Evolutionary conservation across 805 yeast species (phyloP).

Genomic region (Danielozyma ontarioensis): DNA sequence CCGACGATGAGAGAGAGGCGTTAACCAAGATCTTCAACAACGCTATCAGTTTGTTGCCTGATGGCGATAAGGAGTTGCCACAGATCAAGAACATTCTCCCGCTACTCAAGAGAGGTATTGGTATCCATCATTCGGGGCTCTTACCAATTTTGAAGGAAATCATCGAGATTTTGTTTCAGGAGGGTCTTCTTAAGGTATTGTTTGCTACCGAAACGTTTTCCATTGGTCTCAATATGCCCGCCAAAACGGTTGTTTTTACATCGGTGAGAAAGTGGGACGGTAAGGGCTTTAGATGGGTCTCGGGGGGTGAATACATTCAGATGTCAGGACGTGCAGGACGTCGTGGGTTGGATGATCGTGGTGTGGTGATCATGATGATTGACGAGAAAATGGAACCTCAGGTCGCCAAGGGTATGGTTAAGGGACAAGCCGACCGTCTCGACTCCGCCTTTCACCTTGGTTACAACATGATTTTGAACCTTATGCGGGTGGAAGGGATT

Average conservation of each 20-base stretch:
- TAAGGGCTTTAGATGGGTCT: constrained; percentile 94
- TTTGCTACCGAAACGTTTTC: constrained; percentile 99
- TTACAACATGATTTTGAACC: constrained; percentile 92
- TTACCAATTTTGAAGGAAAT: constrained; percentile 91
- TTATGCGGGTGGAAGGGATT: constrained; percentile 96
- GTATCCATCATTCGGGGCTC: constrained; percentile 96
- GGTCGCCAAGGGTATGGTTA: constrained; percentile 98
- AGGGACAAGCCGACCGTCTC: constrained; percentile 95
- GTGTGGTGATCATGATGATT: constrained; percentile 98
- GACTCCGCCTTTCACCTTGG: constrained; percentile 98
- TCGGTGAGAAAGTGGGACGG: constrained; percentile 99
- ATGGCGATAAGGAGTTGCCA: constrained; percentile 85
- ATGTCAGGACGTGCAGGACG: constrained; percentile 99
- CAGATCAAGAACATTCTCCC: constrained; percentile 92
- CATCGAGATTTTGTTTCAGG: constrained; percentile 93
- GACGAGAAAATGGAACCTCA: constrained; percentile 99
- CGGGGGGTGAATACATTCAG: constrained; percentile 99
- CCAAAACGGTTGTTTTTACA: constrained; percentile 96
- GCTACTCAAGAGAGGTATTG: constrained; percentile 88
- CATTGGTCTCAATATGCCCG: constrained; percentile 98
- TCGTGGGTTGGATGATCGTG: constrained; percentile 98
- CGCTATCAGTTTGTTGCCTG: constrained; percentile 85
- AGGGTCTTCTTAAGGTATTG: constrained; percentile 87
- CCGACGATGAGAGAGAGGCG: constrained; percentile 90
- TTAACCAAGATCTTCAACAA: constrained; percentile 84